Evolutionary conservation across 495 filamentous ascomycete genomes (phyloP).

Genomic region (Lophiotrema nucula): DNA sequence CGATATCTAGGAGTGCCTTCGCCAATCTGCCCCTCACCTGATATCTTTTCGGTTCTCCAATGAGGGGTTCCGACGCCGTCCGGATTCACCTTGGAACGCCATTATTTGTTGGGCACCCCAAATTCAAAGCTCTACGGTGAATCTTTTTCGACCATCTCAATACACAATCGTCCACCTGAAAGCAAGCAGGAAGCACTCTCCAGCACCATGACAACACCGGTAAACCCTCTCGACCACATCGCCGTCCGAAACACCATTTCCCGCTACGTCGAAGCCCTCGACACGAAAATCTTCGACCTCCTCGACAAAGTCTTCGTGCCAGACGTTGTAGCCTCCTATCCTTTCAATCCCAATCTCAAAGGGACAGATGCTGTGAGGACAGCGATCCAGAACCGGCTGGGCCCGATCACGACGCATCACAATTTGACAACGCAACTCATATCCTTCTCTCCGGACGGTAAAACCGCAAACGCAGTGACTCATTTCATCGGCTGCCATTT

Average conservation of each 20-base stretch:
- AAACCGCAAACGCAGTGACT: conserved; percentile 30
- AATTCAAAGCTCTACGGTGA: no score
- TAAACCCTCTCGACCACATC: conserved; percentile 32
- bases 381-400: conserved; percentile 32
- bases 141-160: no score
- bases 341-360: conserved; percentile 31
- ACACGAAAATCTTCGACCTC: conserved; percentile 36
- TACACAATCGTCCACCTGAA: no score
- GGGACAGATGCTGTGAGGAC: conserved; percentile 28
- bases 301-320: conserved; percentile 36
- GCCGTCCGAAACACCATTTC: conserved; percentile 38
- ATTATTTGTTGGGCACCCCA: no score
- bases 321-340: conserved; percentile 35
- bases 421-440: conserved; percentile 37
- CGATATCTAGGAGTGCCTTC: no score
- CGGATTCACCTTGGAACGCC: no score
- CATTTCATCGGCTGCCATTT: conserved; percentile 39
- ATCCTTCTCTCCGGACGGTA: conserved; percentile 18
- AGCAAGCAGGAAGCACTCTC: no score
- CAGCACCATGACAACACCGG: background rate
- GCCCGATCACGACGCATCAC: conserved; percentile 34
- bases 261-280: conserved; percentile 38
- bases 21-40: no score
- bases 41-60: no score
- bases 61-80: no score